Evolutionary conservation across 1,284 basidiomycete genomes (phyloP).

Genomic region (Rhizoctonia solani): DNA sequence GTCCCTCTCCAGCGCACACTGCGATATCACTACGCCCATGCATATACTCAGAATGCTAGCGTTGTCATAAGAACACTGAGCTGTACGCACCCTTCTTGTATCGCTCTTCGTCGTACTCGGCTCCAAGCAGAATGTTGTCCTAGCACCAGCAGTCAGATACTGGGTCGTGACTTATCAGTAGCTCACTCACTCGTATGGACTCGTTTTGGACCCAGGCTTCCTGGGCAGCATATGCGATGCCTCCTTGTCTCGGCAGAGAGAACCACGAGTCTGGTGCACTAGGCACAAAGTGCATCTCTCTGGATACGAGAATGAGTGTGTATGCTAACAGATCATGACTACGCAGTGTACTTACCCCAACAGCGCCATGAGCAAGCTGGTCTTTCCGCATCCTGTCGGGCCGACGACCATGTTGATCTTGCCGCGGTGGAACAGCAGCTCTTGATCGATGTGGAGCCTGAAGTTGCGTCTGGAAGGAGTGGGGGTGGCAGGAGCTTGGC

Average conservation of each 20-base stretch:
- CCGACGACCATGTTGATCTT: constrained; percentile 65
- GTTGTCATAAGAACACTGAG: constrained; percentile 31
- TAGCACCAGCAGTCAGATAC: background rate
- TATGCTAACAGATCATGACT: background rate
- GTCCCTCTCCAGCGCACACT: constrained; percentile 69
- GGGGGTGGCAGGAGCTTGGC: background rate
- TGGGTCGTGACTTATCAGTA: too few species aligned
- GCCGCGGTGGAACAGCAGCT: constrained; percentile 58
- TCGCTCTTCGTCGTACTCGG: constrained; percentile 56
- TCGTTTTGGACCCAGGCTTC: constrained; percentile 72
- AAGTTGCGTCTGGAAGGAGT: constrained; percentile 46
- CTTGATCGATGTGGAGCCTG: constrained; percentile 50
- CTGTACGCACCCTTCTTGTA: constrained; percentile 49
- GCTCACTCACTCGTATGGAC: constrained; percentile 50
- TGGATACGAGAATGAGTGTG: background rate
- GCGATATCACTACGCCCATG: background rate
- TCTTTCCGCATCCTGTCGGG: constrained; percentile 56
- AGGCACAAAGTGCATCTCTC: constrained; percentile 55
- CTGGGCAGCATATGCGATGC: constrained; percentile 74
- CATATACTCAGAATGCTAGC: background rate
- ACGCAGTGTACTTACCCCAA: constrained; percentile 43
- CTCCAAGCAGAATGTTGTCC: constrained; percentile 69
- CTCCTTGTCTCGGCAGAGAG: constrained; percentile 63
- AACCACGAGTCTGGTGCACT: constrained; percentile 60
- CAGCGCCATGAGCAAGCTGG: constrained; percentile 56